phyloP scores from a whole-genome alignment of 768 basidiomycete species.

The Cyclocybe cylindracea region DNA sequence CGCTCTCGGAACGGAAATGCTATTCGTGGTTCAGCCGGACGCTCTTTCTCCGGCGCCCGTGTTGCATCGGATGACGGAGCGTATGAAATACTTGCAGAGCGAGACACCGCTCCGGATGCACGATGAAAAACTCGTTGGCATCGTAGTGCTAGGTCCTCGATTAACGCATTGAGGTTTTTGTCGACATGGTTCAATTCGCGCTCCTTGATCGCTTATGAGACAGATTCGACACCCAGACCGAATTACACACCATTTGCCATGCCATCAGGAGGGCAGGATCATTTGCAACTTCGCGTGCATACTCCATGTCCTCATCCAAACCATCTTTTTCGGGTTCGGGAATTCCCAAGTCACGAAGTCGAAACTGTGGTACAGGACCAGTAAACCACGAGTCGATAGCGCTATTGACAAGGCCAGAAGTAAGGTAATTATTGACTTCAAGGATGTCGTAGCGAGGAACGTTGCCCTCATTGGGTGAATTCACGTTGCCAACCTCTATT shows the following conservation, averaged over 20 bases:
- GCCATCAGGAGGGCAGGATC: constrained; percentile 43
- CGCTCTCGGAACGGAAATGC: constrained; percentile 47
- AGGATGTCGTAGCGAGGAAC: constrained; percentile 69
- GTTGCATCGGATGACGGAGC: constrained; percentile 22
- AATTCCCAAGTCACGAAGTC: constrained; percentile 49
- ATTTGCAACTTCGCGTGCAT: constrained; percentile 49
- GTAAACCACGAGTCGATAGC: constrained; percentile 80
- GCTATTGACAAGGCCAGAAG: constrained; percentile 66
- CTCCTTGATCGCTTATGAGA: constrained; percentile 41
- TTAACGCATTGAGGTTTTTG: constrained; percentile 67
- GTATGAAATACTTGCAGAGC: constrained; percentile 52
- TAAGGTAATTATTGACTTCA: constrained; percentile 81
- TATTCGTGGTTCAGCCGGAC: constrained; percentile 22
- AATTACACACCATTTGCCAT: constrained; percentile 47
- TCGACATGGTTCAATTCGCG: constrained; percentile 60
- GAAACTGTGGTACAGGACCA: constrained; percentile 58
- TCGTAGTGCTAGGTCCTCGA: constrained; percentile 58
- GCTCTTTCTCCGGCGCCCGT: constrained; percentile 33
- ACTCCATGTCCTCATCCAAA: constrained; percentile 43
- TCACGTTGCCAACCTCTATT: constrained; percentile 51
- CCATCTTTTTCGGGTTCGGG: constrained; percentile 32
- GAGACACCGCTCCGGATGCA: constrained; percentile 63
- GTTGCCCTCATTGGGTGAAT: constrained; percentile 52
- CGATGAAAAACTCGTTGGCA: constrained; percentile 64
- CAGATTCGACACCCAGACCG: neutral